Conservation (phyloP, 345 rosid genomes). For the Sisymbrium altissimum region DNA sequence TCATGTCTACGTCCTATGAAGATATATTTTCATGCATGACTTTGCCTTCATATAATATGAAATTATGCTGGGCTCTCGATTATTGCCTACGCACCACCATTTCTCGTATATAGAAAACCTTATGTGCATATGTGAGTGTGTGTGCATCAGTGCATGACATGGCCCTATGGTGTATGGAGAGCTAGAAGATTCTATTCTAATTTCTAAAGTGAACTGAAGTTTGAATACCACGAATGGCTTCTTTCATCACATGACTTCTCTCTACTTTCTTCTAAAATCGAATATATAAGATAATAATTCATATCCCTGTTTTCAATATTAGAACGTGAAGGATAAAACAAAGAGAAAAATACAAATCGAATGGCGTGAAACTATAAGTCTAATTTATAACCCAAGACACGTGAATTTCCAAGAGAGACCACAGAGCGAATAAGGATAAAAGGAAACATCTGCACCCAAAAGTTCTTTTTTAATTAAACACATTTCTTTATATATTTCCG, state of each 20-base stretch:
- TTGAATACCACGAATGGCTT: constrained; percentile 20
- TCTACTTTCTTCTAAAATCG: constrained; percentile 17
- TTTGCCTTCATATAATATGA: not conserved
- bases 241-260: constrained; percentile 25
- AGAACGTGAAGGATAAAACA: constrained; percentile 35
- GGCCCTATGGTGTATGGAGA: constrained; percentile 17
- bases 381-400: constrained; percentile 27
- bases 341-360: constrained; percentile 32
- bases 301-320: constrained; percentile 25
- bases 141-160: constrained; percentile 4
- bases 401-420: constrained; percentile 37
- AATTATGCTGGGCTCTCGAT: not conserved
- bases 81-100: not conserved
- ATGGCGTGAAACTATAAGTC: constrained; percentile 37
- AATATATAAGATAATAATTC: not conserved
- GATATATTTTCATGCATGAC: not conserved
- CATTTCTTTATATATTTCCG: constrained; percentile 2
- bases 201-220: constrained; percentile 28
- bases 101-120: not conserved
- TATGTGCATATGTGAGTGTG: not conserved
- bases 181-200: constrained; percentile 36
- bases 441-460: constrained; percentile 36
- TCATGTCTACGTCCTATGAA: not conserved
- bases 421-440: constrained; percentile 33
- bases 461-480: constrained; percentile 32